Evolutionary conservation across 768 basidiomycete genomes (phyloP), one percentile per base, ranked within the genome.

Genomic region (Stropharia rugosoannulata): DNA sequence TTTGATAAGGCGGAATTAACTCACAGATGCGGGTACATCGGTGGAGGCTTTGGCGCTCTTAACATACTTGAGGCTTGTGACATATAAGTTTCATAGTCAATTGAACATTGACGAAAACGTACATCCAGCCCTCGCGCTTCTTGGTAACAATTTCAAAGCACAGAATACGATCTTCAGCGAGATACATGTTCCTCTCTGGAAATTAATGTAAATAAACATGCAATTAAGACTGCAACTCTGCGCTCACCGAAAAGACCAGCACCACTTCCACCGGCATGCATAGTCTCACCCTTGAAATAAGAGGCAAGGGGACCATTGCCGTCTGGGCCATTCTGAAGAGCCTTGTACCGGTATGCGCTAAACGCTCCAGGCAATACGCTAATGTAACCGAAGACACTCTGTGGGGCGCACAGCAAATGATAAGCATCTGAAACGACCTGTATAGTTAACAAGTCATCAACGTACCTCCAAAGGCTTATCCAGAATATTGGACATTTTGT

Each of bases 401-500:
- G 59, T 27, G 40, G 53, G 7, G 10, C n/a, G 55, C 52, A 29
- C 12, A 51, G 38, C n/a, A 50, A 10, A 50, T 8, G 18, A 12
- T 29, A 12, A 29, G 11, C 27, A 12, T 12, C 19, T 49, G 22
- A 49, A 13, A 48, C 32, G 43, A 41, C 25, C 6, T 18, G 16
- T 42, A 48, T 27, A 41, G 27, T 22, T 46, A 18, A 32, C 19
- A 36, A 36, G 43, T 16, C 22, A 10, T 41, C 9, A 7, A 57
- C 80, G 49, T 66, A 92, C 78, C 83, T 98, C 95, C 49, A 95
- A 81, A 0, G 95, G 95, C 70, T 98, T 98, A 70, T 98, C 95
- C 36, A 98, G 83, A 60, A 96, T 91, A 66, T 97, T 95, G 22
- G 93, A 93, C 87, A 92, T 93, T 76, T 96, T 96, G 76, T 96